Conservation (phyloP, 371 early-diverging fungal genomes). For the Sporodiniella umbellata region DNA sequence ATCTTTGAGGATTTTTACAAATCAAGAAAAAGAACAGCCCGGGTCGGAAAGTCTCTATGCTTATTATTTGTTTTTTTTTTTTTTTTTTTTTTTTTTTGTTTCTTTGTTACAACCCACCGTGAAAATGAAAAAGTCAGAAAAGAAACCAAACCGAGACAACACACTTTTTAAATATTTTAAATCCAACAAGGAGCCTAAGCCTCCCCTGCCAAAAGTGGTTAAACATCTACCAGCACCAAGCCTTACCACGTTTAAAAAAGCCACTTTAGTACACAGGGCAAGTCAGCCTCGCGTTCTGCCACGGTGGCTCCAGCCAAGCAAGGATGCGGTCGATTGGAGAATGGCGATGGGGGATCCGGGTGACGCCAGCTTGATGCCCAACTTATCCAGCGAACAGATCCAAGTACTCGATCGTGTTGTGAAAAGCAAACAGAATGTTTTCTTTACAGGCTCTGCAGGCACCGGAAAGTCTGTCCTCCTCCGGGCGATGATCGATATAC, state of each 20-base stretch:
- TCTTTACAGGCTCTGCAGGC: slow-evolving; percentile 61
- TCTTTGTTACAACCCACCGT: neutral
- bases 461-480: slow-evolving; percentile 81
- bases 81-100: neutral
- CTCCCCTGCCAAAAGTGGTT: too few relatives aligned
- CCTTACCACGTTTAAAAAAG: too few relatives aligned
- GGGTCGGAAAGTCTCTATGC: too few relatives aligned
- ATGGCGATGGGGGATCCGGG: neutral
- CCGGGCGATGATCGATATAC: slow-evolving; percentile 58
- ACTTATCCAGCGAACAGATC: slow-evolving; percentile 15
- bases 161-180: slow-evolving; percentile 18
- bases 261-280: too few relatives aligned
- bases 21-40: too few relatives aligned
- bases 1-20: too few relatives aligned
- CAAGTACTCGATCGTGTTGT: slow-evolving; percentile 18
- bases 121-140: neutral
- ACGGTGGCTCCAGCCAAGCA: neutral
- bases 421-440: slow-evolving; percentile 10
- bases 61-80: too few relatives aligned
- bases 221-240: too few relatives aligned
- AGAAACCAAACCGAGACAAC: slow-evolving; percentile 2
- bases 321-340: neutral
- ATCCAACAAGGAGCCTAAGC: neutral
- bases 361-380: too few relatives aligned
- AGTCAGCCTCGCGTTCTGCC: too few relatives aligned